A percentile compares a stretch with the other conserved stretches of the same genome.
These are phyloP conservation scores for Grigorovia humatica DNA, from an alignment of 805 yeast species.

Conservation along the genomic window DNA sequence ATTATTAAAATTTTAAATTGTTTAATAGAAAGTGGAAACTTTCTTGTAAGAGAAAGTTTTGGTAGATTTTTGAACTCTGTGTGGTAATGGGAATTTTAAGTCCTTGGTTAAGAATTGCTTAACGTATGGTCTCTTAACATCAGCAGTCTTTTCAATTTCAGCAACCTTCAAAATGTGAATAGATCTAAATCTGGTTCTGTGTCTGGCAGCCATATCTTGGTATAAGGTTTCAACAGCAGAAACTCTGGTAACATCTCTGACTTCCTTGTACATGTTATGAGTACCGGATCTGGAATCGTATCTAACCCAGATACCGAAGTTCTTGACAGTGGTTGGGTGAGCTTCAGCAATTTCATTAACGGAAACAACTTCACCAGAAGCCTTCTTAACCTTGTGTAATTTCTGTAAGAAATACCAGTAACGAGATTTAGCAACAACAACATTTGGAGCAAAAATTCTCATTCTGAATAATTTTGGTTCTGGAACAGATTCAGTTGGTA, in stretches of 20 bases:
- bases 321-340: constrained; percentile 98
- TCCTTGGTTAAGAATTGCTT: constrained; percentile 92
- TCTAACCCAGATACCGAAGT: constrained; percentile 99
- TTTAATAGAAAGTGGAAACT: constrained; percentile 96
- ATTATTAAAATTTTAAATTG: constrained; percentile 7
- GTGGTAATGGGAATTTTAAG: constrained; percentile 99
- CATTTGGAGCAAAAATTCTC: constrained; percentile 99
- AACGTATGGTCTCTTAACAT: constrained; percentile 98
- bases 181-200: constrained; percentile 99
- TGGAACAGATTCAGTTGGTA: constrained; percentile 97
- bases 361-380: constrained; percentile 98
- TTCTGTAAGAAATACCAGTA: constrained; percentile 99
- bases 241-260: constrained; percentile 98
- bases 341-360: constrained; percentile 86
- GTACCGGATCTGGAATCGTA: constrained; percentile 99
- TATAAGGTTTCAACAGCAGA: constrained; percentile 97
- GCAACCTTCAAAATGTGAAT: constrained; percentile 99
- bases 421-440: constrained; percentile 99
- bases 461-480: constrained; percentile 99
- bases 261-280: constrained; percentile 99
- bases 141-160: constrained; percentile 94
- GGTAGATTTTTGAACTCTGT: constrained; percentile 91
- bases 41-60: constrained; percentile 82
- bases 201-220: constrained; percentile 99
- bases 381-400: constrained; percentile 98